These are phyloP conservation scores for Globisporangium paddicum DNA, from an alignment of 352 stramenopile genomes.

Conservation along the genomic window DNA sequence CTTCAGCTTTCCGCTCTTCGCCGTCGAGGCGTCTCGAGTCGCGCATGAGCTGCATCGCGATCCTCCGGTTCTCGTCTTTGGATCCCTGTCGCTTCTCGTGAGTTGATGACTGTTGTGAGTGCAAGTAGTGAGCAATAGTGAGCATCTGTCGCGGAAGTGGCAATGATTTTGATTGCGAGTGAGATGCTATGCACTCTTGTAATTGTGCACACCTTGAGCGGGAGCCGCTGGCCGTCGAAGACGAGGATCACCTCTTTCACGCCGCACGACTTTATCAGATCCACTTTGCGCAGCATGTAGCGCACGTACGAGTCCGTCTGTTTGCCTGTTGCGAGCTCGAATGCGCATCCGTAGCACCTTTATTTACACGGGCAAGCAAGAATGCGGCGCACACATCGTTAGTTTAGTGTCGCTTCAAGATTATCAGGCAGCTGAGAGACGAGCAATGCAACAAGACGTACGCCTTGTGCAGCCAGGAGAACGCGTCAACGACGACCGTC, in stretches of 20 bases:
- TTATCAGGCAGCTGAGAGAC: not conserved
- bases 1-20: constrained; percentile 39
- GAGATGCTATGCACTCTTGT: not conserved
- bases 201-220: constrained; percentile 70
- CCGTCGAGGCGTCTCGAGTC: constrained; percentile 42
- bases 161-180: not conserved
- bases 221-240: constrained; percentile 71
- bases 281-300: constrained; percentile 75
- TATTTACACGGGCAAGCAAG: not conserved
- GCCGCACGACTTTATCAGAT: constrained; percentile 47
- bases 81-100: constrained; percentile 53
- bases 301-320: constrained; percentile 60
- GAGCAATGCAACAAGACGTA: constrained; percentile 20
- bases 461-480: constrained; percentile 83
- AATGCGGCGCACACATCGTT: not conserved
- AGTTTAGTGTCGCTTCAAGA: not conserved
- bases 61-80: constrained; percentile 55
- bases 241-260: constrained; percentile 60
- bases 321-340: constrained; percentile 59
- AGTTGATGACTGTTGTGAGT: constrained; percentile 36
- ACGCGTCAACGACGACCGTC: constrained; percentile 61
- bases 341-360: constrained; percentile 78
- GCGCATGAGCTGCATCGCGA: constrained; percentile 45
- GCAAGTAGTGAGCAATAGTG: not conserved
- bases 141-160: not conserved